Conservation (phyloP, 2,329 filamentous ascomycete species). For the Scleromitrula shiraiana region DNA sequence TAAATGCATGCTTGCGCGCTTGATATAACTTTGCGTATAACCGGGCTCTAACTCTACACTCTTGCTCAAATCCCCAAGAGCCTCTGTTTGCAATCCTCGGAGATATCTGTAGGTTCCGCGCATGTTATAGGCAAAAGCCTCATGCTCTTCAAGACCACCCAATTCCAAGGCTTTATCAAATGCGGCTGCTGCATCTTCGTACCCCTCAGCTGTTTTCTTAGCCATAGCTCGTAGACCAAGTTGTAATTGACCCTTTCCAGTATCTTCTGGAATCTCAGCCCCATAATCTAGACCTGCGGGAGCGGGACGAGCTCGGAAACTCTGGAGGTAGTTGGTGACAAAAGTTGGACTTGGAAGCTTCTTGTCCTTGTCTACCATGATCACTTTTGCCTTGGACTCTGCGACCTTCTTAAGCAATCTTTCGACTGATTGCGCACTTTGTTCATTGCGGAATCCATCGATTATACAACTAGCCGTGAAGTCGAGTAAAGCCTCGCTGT, state of each 20-base stretch:
- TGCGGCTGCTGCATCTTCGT: constrained; percentile 76
- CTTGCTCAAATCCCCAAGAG: constrained; percentile 80
- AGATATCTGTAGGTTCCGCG: constrained; percentile 93
- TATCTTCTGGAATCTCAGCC: constrained; percentile 67
- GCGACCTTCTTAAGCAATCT: constrained; percentile 93
- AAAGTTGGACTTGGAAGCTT: constrained; percentile 94
- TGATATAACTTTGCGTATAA: constrained; percentile 95
- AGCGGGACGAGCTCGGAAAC: constrained; percentile 78
- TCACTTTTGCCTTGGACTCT: constrained; percentile 85
- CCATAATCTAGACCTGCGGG: constrained; percentile 77
- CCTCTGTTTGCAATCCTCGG: constrained; percentile 76
- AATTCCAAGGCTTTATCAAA: constrained; percentile 86
- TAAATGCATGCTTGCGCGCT: constrained; percentile 95
- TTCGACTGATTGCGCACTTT: constrained; percentile 83
- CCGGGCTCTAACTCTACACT: constrained; percentile 83
- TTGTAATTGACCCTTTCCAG: constrained; percentile 78
- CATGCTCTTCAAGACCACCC: constrained; percentile 69
- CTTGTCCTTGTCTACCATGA: constrained; percentile 69
- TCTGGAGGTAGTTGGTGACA: constrained; percentile 97
- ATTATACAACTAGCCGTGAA: constrained; percentile 99
- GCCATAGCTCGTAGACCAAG: constrained; percentile 73
- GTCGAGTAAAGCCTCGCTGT: constrained; percentile 90
- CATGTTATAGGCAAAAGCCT: constrained; percentile 93
- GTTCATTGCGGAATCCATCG: constrained; percentile 89
- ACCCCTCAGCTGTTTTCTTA: constrained; percentile 83